These are phyloP conservation scores for Osmozyma mogii DNA, from an alignment of 805 yeast genomes.

Conservation along the genomic window DNA sequence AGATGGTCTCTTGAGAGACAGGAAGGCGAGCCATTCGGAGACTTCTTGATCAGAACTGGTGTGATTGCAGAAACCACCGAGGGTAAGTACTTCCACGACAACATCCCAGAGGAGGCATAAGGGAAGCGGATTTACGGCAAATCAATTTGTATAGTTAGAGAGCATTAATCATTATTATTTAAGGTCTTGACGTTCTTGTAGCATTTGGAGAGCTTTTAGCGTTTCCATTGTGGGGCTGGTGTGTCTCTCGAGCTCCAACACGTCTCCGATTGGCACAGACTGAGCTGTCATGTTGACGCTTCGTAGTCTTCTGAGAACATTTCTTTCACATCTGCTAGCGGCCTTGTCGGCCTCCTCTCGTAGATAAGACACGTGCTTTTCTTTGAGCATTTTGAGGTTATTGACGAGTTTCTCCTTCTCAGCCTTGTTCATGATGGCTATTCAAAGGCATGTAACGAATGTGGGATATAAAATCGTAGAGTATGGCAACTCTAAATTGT, in stretches of 20 bases:
- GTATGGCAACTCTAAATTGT: too few relatives aligned
- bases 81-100: constrained; percentile 93
- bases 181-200: neutral
- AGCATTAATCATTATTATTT: neutral
- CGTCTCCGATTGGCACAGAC: constrained; percentile 38
- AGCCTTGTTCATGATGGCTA: too few relatives aligned
- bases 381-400: constrained; percentile 17
- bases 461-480: too few relatives aligned
- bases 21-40: constrained; percentile 94
- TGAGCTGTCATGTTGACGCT: constrained; percentile 42
- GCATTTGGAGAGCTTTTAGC: constrained; percentile 1
- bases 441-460: too few relatives aligned
- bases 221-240: constrained; percentile 23
- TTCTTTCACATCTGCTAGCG: constrained; percentile 23
- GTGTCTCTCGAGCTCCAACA: constrained; percentile 38
- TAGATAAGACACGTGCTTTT: constrained; percentile 16
- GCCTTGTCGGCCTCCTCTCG: constrained; percentile 16
- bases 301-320: constrained; percentile 35
- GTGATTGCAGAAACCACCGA: constrained; percentile 81
- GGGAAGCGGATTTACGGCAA: neutral
- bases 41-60: constrained; percentile 81
- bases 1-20: constrained; percentile 89
- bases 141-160: neutral
- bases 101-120: constrained; percentile 70
- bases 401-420: constrained; percentile 33